A percentile compares a stretch with the other conserved stretches of the same genome.
phyloP scores from a whole-genome alignment of 2,329 filamentous ascomycete genomes.

The Pseudogymnoascus sp. region DNA sequence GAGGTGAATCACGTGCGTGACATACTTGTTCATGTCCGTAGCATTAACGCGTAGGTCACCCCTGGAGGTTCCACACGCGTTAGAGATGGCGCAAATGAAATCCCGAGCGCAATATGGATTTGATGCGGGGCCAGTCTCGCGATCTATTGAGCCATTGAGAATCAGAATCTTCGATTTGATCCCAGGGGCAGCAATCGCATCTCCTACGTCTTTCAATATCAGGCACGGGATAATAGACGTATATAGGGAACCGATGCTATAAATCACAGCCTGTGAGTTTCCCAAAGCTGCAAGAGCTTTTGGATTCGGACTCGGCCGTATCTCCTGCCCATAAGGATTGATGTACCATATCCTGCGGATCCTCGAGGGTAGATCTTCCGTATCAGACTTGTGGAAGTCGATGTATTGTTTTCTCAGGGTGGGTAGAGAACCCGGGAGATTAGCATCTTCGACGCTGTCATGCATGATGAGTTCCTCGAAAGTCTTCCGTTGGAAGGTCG shows the following conservation, averaged over 20 bases:
- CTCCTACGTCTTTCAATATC: conserved; percentile 66
- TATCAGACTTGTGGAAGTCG: conserved; percentile 64
- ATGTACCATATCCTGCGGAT: conserved; percentile 92
- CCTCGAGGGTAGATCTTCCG: conserved; percentile 66
- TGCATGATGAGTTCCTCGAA: conserved; percentile 41
- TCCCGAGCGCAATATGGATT: conserved; percentile 64
- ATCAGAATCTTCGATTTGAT: conserved; percentile 57
- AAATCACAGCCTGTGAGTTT: conserved; percentile 62
- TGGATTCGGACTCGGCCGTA: conserved; percentile 73
- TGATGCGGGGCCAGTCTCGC: conserved; percentile 68
- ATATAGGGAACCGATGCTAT: conserved; percentile 90
- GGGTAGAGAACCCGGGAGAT: conserved; percentile 71
- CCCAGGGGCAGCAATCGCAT: conserved; percentile 41
- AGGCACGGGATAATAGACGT: conserved; percentile 81
- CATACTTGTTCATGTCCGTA: conserved; percentile 40
- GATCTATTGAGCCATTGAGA: conserved; percentile 71
- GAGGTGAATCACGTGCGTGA: conserved; percentile 77
- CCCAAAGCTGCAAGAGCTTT: conserved; percentile 63
- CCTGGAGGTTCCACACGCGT: conserved; percentile 44
- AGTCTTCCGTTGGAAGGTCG: conserved; percentile 9
- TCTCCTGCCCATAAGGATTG: conserved; percentile 96
- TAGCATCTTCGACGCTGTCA: conserved; percentile 68
- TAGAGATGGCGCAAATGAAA: conserved; percentile 72
- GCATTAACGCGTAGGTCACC: conserved; percentile 24
- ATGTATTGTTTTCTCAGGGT: conserved; percentile 75